A percentile compares a stretch with the other conserved stretches of the same genome.
Evolutionary conservation across 371 early-diverging fungal genomes (phyloP).

Genomic region (Fennellomyces sp.): DNA sequence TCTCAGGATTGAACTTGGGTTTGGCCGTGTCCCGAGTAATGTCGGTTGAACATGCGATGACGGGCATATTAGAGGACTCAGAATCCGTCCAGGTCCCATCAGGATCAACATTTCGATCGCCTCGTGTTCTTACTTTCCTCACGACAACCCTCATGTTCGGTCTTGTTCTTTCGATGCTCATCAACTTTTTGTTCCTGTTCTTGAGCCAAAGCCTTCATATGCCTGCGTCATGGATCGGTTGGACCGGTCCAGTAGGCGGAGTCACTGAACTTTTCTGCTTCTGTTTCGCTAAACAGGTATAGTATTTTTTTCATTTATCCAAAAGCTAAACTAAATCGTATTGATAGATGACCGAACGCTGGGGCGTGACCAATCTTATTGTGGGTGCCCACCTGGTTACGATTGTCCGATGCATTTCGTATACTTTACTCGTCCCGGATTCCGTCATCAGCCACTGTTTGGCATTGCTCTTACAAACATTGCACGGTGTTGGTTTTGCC

Average conservation of each 20-base stretch:
- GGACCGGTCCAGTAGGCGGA: constrained; percentile 39
- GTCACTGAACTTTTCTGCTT: constrained; percentile 38
- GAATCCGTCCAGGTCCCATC: constrained; percentile 3
- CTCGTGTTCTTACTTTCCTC: constrained; percentile 26
- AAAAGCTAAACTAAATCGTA: no score
- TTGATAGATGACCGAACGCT: constrained; percentile 36
- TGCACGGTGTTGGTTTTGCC: constrained; percentile 37
- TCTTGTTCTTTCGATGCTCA: constrained; percentile 36
- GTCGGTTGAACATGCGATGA: constrained; percentile 31
- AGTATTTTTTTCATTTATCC: not conserved
- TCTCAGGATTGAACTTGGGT: constrained; percentile 26
- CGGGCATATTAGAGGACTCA: constrained; percentile 6
- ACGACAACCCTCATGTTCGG: constrained; percentile 33
- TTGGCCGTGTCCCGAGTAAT: constrained; percentile 37
- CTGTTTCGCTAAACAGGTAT: constrained; percentile 32
- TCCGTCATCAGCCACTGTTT: constrained; percentile 28
- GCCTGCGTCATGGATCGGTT: constrained; percentile 33
- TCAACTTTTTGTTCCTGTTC: constrained; percentile 40
- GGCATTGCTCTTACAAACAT: constrained; percentile 39
- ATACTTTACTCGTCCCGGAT: constrained; percentile 35
- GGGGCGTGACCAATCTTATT: constrained; percentile 46
- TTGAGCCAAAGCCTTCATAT: constrained; percentile 28
- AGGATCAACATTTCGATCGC: constrained; percentile 4
- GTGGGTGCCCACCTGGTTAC: constrained; percentile 41
- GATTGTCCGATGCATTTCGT: constrained; percentile 36